These are phyloP conservation scores for Sesbania bispinosa DNA, from an alignment of 306 rosid genomes.

Conservation along the genomic window DNA sequence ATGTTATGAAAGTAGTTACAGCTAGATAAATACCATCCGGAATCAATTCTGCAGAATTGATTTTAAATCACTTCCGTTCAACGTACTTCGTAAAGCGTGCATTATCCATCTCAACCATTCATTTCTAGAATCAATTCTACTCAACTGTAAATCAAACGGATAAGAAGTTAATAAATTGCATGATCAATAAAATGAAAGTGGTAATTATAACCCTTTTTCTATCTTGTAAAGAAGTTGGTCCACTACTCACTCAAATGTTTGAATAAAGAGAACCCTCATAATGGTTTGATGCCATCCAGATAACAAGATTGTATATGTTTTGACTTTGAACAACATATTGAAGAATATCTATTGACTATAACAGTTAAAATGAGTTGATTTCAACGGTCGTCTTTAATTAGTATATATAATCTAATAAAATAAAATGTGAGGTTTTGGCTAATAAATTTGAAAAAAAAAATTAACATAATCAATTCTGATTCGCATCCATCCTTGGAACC, in stretches of 20 bases:
- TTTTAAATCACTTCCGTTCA: too few relatives aligned
- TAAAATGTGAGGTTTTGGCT: too few relatives aligned
- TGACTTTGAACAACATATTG: slow-evolving; percentile 27
- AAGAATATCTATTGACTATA: slow-evolving; percentile 22
- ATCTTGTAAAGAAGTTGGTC: background rate
- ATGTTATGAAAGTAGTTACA: background rate
- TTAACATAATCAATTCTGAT: too few relatives aligned
- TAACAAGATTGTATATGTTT: background rate
- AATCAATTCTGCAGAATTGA: too few relatives aligned
- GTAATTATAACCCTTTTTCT: background rate
- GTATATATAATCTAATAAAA: too few relatives aligned
- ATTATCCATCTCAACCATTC: too few relatives aligned
- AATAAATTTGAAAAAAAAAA: too few relatives aligned
- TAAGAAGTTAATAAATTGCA: background rate
- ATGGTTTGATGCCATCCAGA: slow-evolving; percentile 7
- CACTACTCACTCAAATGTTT: background rate
- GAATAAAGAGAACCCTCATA: slow-evolving; percentile 3
- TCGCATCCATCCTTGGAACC: too few relatives aligned
- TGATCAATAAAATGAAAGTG: background rate
- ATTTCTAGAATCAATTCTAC: too few relatives aligned
- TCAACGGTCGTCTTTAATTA: too few relatives aligned
- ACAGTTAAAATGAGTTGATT: background rate
- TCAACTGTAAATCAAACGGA: too few relatives aligned
- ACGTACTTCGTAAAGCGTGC: too few relatives aligned
- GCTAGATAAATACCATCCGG: background rate